These are phyloP conservation scores for Prunus mira DNA, from an alignment of 306 rosid species.

Conservation along the genomic window DNA sequence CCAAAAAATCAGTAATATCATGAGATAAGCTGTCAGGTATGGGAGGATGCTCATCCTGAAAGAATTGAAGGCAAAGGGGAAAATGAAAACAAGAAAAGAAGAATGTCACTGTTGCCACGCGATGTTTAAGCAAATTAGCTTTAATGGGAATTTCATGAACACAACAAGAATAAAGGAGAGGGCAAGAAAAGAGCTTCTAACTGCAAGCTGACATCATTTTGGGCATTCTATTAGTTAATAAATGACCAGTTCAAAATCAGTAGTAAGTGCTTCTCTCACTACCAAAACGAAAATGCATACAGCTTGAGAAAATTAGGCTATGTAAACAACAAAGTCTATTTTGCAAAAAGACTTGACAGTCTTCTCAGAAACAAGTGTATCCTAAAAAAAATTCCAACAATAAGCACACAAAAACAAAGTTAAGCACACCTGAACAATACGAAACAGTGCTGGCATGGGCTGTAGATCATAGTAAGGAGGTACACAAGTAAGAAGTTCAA, in stretches of 20 bases:
- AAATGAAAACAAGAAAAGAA: background rate
- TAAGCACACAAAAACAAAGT: background rate
- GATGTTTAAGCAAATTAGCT: constrained; percentile 11
- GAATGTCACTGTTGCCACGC: background rate
- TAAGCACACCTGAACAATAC: constrained; percentile 85
- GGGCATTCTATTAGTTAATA: background rate
- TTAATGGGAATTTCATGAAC: constrained; percentile 8
- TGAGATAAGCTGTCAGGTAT: constrained; percentile 92
- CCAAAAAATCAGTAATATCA: constrained; percentile 92
- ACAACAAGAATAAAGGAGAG: background rate
- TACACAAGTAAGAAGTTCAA: constrained; percentile 94
- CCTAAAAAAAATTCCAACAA: too few species aligned
- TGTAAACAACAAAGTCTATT: background rate
- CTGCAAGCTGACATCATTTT: background rate
- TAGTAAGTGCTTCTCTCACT: background rate
- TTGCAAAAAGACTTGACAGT: background rate
- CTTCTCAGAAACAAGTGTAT: background rate
- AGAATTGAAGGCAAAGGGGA: constrained; percentile 7
- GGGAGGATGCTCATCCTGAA: constrained; percentile 95
- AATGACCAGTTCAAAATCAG: constrained; percentile 7
- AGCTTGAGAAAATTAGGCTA: background rate
- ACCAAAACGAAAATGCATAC: background rate
- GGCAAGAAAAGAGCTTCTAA: background rate
- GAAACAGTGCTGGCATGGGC: constrained; percentile 99
- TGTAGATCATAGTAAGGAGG: constrained; percentile 98